These are phyloP conservation scores for Aquilaria yunnanensis DNA, from an alignment of 345 rosid genomes.

Conservation along the genomic window DNA sequence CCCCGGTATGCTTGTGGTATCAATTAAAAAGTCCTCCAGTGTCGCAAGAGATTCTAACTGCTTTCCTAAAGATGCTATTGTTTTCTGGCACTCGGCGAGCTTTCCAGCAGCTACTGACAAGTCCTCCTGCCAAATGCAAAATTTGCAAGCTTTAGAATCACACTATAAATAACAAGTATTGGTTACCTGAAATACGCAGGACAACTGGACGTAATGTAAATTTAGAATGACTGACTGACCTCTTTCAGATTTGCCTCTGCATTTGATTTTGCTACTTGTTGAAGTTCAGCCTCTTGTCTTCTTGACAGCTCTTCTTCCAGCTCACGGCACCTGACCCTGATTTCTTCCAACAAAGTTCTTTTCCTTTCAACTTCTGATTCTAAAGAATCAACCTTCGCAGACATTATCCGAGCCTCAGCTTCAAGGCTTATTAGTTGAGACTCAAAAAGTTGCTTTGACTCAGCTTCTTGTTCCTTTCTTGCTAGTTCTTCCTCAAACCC, in stretches of 20 bases:
- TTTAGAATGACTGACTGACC: slow-evolving; percentile 26
- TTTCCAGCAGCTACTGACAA: slow-evolving; percentile 71
- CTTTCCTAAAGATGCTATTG: slow-evolving; percentile 79
- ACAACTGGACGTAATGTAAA: neutral
- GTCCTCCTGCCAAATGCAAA: slow-evolving; percentile 57
- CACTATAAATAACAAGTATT: neutral
- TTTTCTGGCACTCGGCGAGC: slow-evolving; percentile 87
- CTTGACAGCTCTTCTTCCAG: slow-evolving; percentile 66
- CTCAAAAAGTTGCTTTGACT: slow-evolving; percentile 43
- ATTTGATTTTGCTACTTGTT: slow-evolving; percentile 27
- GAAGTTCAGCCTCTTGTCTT: slow-evolving; percentile 40
- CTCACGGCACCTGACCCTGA: slow-evolving; percentile 42
- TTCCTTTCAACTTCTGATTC: slow-evolving; percentile 56
- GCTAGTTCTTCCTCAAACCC: slow-evolving; percentile 64
- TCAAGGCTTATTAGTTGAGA: slow-evolving; percentile 47
- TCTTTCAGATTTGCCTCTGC: slow-evolving; percentile 70
- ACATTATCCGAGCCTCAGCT: slow-evolving; percentile 38
- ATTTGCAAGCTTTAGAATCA: slow-evolving; percentile 3
- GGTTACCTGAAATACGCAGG: neutral
- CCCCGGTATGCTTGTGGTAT: slow-evolving; percentile 53
- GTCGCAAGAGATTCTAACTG: slow-evolving; percentile 92
- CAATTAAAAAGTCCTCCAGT: slow-evolving; percentile 84
- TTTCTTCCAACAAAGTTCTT: slow-evolving; percentile 42
- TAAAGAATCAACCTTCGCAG: slow-evolving; percentile 41
- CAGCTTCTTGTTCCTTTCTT: slow-evolving; percentile 39